A percentile compares a stretch with the other conserved stretches of the same genome.
These are phyloP conservation scores for Tylopilus orsonianus DNA, from an alignment of 1,284 basidiomycete genomes.

Conservation along the genomic window DNA sequence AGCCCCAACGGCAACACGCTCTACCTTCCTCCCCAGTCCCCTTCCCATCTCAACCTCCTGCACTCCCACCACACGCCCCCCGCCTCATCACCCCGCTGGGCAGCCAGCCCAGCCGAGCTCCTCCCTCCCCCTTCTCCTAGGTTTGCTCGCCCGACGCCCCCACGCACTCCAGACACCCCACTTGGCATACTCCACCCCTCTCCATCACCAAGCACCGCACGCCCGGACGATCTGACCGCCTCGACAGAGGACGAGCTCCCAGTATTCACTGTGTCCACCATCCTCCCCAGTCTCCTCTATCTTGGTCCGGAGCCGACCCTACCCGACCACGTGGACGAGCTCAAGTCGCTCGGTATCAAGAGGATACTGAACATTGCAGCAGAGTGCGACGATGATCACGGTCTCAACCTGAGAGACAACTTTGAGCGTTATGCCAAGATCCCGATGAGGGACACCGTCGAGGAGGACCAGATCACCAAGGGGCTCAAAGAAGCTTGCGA, in stretches of 20 bases:
- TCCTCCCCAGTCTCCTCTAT: conserved; percentile 88
- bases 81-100: conserved; percentile 41
- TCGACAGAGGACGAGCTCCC: conserved; percentile 59
- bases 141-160: conserved; percentile 45
- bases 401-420: conserved; percentile 57
- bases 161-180: conserved; percentile 56
- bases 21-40: conserved; percentile 51
- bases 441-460: conserved; percentile 92
- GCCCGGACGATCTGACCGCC: conserved; percentile 52
- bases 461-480: conserved; percentile 86
- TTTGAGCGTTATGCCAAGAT: conserved; percentile 87
- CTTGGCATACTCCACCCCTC: conserved; percentile 22
- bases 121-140: conserved; percentile 39
- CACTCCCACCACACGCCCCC: conserved; percentile 59
- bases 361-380: conserved; percentile 89
- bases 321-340: conserved; percentile 70
- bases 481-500: conserved; percentile 84
- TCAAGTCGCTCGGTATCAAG: conserved; percentile 77
- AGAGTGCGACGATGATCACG: conserved; percentile 86
- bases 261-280: conserved; percentile 78
- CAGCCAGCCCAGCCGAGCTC: conserved; percentile 30
- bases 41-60: conserved; percentile 59
- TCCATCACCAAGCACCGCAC: conserved; percentile 58
- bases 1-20: conserved; percentile 34
- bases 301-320: conserved; percentile 87